Conservation (phyloP, 2,329 filamentous ascomycete species). For the Scedosporium minutisporum region DNA sequence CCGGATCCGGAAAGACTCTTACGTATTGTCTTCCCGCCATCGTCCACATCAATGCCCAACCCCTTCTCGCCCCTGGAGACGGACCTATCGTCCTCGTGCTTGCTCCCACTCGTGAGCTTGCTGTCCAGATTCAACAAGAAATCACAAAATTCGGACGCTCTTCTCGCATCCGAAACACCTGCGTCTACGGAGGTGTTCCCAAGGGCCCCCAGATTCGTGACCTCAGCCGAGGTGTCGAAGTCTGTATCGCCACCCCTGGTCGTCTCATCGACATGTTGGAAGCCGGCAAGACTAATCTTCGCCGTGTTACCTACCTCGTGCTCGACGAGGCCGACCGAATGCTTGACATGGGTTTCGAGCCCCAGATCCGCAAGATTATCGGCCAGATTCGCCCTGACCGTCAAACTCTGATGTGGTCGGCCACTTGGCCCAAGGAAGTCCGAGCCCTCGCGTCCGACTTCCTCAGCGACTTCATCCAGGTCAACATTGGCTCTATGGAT, state of each 20-base stretch:
- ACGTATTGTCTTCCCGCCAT: constrained; percentile 97
- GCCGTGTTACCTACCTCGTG: constrained; percentile 94
- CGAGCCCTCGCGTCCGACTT: constrained; percentile 85
- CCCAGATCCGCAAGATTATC: constrained; percentile 98
- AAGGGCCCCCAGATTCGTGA: constrained; percentile 97
- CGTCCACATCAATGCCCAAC: constrained; percentile 98
- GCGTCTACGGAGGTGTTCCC: constrained; percentile 97
- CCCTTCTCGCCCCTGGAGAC: constrained; percentile 86
- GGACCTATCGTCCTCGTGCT: constrained; percentile 95
- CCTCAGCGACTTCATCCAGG: constrained; percentile 92
- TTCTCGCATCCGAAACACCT: constrained; percentile 95
- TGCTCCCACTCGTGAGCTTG: constrained; percentile 92
- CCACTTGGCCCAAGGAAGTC: constrained; percentile 98
- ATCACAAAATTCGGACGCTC: constrained; percentile 98
- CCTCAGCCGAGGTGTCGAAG: constrained; percentile 88
- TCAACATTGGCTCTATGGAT: constrained; percentile 96
- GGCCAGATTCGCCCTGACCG: constrained; percentile 94
- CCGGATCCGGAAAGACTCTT: constrained; percentile 96
- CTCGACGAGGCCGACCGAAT: constrained; percentile 99
- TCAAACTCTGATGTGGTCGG: constrained; percentile 99
- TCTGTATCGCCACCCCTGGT: constrained; percentile 95
- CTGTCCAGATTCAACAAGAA: constrained; percentile 96
- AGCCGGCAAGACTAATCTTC: constrained; percentile 94
- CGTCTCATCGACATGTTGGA: constrained; percentile 98
- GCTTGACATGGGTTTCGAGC: constrained; percentile 99